phyloP scores from a whole-genome alignment of 176 grass and related monocot genomes.

The Rhynchospora breviuscula region DNA sequence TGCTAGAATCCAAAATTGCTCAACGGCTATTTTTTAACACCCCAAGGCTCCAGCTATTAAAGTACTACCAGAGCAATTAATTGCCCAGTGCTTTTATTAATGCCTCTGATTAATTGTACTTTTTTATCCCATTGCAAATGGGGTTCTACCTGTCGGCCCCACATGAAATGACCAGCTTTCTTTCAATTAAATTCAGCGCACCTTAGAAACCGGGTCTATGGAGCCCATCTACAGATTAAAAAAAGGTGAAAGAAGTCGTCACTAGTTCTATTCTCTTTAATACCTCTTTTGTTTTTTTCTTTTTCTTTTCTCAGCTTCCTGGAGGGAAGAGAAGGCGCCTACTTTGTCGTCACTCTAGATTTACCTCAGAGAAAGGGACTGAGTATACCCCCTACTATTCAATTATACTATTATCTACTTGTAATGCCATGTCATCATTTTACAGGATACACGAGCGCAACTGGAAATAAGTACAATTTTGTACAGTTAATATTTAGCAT shows the following conservation, averaged over 20 bases:
- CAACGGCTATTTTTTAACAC: conserved; percentile 22
- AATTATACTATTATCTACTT: conserved; percentile 4
- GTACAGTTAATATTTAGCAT: neutral
- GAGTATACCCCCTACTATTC: neutral
- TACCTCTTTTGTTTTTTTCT: neutral
- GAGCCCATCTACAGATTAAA: neutral
- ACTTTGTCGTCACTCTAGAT: conserved; percentile 16
- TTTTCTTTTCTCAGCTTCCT: neutral
- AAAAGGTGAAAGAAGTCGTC: conserved; percentile 16
- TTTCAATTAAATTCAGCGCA: conserved; percentile 15
- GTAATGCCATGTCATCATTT: neutral
- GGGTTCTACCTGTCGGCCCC: neutral
- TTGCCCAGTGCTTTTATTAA: conserved; percentile 25
- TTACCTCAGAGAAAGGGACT: neutral
- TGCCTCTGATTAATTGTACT: conserved; percentile 27
- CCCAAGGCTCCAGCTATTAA: conserved; percentile 19
- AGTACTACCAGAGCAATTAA: conserved; percentile 21
- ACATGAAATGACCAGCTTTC: neutral
- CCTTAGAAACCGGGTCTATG: conserved; percentile 18
- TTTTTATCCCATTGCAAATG: conserved; percentile 4
- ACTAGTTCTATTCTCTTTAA: conserved; percentile 20
- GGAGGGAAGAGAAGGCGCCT: neutral
- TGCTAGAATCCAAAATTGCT: conserved; percentile 15
- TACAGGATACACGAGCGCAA: neutral
- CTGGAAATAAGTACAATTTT: neutral